A percentile compares a stretch with the other conserved stretches of the same genome.
Conservation (phyloP, 768 basidiomycete species). For the Leccinum aurantiacum region DNA sequence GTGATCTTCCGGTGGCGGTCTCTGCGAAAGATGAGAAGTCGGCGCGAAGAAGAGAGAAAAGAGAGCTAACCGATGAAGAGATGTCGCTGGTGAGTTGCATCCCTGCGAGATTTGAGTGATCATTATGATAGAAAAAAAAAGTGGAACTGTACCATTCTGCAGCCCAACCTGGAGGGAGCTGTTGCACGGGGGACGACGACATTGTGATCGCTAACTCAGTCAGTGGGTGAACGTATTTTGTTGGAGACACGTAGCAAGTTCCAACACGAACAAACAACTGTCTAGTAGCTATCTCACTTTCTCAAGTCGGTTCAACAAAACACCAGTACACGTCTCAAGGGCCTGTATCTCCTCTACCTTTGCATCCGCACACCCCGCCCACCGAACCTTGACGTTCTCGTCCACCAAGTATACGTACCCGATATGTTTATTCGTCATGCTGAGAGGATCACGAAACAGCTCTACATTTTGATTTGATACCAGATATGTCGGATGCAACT, state of each 20-base stretch:
- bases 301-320: conserved; percentile 61
- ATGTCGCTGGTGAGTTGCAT: conserved; percentile 74
- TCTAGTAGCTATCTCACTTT: conserved; percentile 15
- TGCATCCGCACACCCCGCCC: conserved; percentile 91
- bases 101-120: conserved; percentile 49
- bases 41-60: conserved; percentile 7
- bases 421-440: conserved; percentile 85
- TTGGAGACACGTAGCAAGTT: conserved; percentile 23
- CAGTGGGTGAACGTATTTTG: conserved; percentile 10
- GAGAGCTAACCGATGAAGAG: conserved; percentile 79
- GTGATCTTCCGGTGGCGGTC: conserved; percentile 75
- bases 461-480: conserved; percentile 84
- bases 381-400: conserved; percentile 78
- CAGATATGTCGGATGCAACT: conserved; percentile 70
- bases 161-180: conserved; percentile 89
- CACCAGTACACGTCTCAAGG: conserved; percentile 66
- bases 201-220: conserved; percentile 25
- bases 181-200: conserved; percentile 52
- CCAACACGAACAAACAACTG: conserved; percentile 29
- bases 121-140: neutral
- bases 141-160: conserved; percentile 75
- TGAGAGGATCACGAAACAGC: conserved; percentile 79
- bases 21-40: conserved; percentile 48
- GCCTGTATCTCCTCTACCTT: conserved; percentile 67
- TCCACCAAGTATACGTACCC: conserved; percentile 94